A percentile compares a stretch with the other conserved stretches of the same genome.
Conservation (phyloP, 2,329 filamentous ascomycete genomes). For the Alternaria sp. region DNA sequence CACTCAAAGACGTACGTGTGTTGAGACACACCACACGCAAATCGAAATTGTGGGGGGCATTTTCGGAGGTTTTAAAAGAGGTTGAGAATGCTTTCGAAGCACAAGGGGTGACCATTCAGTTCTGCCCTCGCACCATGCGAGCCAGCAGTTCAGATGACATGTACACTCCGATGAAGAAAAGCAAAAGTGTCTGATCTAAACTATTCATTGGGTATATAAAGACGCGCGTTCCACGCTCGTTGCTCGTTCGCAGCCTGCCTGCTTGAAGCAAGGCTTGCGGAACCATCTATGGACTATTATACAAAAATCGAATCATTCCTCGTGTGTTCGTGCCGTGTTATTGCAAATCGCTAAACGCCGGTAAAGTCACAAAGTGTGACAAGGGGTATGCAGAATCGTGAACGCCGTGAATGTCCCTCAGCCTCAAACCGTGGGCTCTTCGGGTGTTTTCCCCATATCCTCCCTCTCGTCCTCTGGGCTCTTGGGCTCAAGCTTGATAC, state of each 20-base stretch:
- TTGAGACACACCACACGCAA: not conserved
- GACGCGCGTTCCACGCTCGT: not conserved
- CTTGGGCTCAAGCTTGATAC: slow-evolving; percentile 1
- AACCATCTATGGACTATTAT: not conserved
- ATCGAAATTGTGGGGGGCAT: not conserved
- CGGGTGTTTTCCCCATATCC: slow-evolving; percentile 19
- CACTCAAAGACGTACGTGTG: not conserved
- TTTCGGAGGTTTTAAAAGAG: not conserved
- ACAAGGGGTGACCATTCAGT: not conserved
- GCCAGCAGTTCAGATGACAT: not conserved
- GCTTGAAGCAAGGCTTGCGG: not conserved
- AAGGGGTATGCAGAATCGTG: not conserved
- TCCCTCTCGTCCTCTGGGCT: slow-evolving; percentile 18
- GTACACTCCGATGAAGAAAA: not conserved
- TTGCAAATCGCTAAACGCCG: slow-evolving; percentile 6
- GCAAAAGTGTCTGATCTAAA: not conserved
- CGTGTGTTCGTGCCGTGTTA: slow-evolving; percentile 3
- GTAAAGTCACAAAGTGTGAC: not conserved
- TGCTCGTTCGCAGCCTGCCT: not conserved
- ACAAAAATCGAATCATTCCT: slow-evolving; percentile 2
- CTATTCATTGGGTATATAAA: not conserved
- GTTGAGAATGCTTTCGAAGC: not conserved
- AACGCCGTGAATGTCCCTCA: not conserved
- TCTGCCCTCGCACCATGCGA: not conserved
- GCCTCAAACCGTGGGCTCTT: slow-evolving; percentile 12